Base-by-base conservation (phyloP, 1,139 yeast genomes). In the Suhomyces chickasaworum region DNA sequence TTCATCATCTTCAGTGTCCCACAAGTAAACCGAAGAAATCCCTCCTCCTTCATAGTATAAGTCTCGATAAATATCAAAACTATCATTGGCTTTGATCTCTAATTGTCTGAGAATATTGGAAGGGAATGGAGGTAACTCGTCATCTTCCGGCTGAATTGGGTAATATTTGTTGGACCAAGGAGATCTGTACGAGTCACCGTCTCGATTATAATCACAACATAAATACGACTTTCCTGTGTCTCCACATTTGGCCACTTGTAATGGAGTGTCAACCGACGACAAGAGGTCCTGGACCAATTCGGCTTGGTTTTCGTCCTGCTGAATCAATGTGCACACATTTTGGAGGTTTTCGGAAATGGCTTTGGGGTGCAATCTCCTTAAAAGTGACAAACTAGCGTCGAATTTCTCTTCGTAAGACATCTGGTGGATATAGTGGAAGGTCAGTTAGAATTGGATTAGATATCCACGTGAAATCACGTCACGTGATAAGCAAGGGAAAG, bases 191-290 rank as follows among this genome's bases (percentile, higher is more conserved):
- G 93, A 84, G 65, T 93, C 98, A 6, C 96, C 93, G 60, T 93
- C 99, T 54, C 99, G 77, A 66, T 93, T 93, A 65, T 91, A 93
- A 64, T 93, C 99, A 68, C 99, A 93, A 45, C 93, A 81, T 52
- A 93, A 75, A 64, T 76, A 93, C 50, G 80, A 78, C 64, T 86
- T 86, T 17, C 88, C 87, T 7, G 82, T 65, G 47, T 75, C 65
- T 34, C 68, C 59, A 63, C 96, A 93, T 38, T 73, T 75, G 43
- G 75, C 64, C 36, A 83, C 71, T 39, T 72, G 69, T 56, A 93
- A 73, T 13, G 99, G 98, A 46, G 87, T 86, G 66, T 93, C 99
- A 13, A 91, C 91, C 0, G 95, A 80, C 3, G 96, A 82, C 44
- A 93, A 74, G 50, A 93, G 75, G 55, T 91, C 99, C 60, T 86